Evolutionary conservation across 192 early-diverging fungal species (phyloP), one percentile per base, ranked within the genome.

Genomic region (Umbelopsis ramanniana): DNA sequence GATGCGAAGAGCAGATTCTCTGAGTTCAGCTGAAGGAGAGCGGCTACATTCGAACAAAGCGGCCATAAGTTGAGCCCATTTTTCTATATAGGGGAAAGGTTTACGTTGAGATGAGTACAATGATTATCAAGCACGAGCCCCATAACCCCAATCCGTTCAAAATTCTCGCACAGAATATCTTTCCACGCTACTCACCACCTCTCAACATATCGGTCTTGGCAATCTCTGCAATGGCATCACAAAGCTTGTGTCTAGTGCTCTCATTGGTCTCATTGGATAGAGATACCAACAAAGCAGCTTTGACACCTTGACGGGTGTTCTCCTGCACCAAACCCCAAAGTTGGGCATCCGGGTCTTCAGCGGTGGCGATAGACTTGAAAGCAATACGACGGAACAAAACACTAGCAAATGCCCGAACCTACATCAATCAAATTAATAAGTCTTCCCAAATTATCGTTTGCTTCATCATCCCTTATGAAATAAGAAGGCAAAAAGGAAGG

Each of bases 211-310:
- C 79, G 67, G 86, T 84, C 76, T 88, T 89, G 72, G 92, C 89
- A 53, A 99, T 85, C 74, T 98, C 95, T 17, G 96, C 83, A 76
- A 97, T 92, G 24, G 95, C 93, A 80, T 98, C 97, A 77, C 92
- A 94, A 54, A 99, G 85, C 84, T 98, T 99, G 80, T 96, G 91
- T 48, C 96, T 89, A 26, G 93, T 90, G 12, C 82, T 82, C 70
- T 82, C 76, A 67, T 89, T 90, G 23, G 82, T 81, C 79, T 98
- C 97, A 53, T 87, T 83, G 24, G 86, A 82, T 43, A 99, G 86
- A 22, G 95, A 88, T 21, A 87, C 81, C 66, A 99, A 79, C 21
- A 99, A 88, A 73, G 91, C 88, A 8, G 71, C 78, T 82, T 96
- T 92, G 74, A 92, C 88, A 46, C 85, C 86, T 53, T 86, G 74